A percentile compares a stretch with the other conserved stretches of the same genome.
phyloP scores from a whole-genome alignment of 2,329 filamentous ascomycete genomes.

The Pseudocercospora fijiensis region DNA sequence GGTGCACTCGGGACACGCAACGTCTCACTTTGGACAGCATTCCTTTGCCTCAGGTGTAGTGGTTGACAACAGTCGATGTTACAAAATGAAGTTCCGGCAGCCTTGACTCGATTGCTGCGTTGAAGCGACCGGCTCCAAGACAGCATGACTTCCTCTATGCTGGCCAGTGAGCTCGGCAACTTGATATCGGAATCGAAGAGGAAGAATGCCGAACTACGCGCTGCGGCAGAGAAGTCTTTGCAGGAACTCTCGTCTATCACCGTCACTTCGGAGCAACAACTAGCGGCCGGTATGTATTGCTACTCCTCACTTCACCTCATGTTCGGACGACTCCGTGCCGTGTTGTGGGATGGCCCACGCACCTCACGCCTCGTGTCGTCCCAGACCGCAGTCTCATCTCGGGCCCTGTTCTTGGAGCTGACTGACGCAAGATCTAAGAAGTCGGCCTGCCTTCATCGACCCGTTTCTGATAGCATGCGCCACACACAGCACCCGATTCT shows the following conservation, averaged over 20 bases:
- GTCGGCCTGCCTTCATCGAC: constrained; percentile 79
- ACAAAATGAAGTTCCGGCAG: neutral
- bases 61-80: neutral
- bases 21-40: too few relatives aligned
- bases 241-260: constrained; percentile 80
- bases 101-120: neutral
- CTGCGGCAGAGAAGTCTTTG: constrained; percentile 88
- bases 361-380: too few relatives aligned
- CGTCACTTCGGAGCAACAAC: constrained; percentile 71
- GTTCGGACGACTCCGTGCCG: neutral
- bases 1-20: too few relatives aligned
- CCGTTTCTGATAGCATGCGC: constrained; percentile 92
- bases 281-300: constrained; percentile 61
- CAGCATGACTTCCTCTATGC: constrained; percentile 35
- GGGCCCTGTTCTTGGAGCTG: constrained; percentile 23
- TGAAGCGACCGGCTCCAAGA: neutral
- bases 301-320: neutral
- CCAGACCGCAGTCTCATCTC: neutral
- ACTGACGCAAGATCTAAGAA: constrained; percentile 68
- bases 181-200: constrained; percentile 73
- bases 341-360: too few relatives aligned
- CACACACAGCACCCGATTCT: constrained; percentile 87
- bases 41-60: neutral
- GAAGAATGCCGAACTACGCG: constrained; percentile 85
- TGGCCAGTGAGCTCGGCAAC: constrained; percentile 35